Conservation (phyloP, 345 rosid species). For the Gossypium bickii region DNA sequence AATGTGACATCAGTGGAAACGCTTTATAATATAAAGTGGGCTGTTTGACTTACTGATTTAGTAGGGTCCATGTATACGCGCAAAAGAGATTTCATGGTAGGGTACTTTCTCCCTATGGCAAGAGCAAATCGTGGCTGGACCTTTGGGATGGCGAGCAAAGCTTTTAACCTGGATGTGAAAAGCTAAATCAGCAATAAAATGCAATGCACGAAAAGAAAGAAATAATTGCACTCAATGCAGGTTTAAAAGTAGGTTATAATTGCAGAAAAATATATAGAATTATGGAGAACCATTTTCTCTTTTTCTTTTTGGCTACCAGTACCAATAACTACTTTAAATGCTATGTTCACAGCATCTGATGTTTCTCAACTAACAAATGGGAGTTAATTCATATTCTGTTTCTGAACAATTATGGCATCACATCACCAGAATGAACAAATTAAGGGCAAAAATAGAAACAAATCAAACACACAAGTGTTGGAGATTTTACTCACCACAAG, state of each 20-base stretch:
- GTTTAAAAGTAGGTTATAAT: not conserved
- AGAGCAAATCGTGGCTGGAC: conserved; percentile 90
- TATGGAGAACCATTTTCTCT: not conserved
- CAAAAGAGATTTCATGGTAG: conserved; percentile 94
- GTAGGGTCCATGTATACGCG: conserved; percentile 71
- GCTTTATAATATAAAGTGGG: conserved; percentile 7
- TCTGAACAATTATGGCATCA: not conserved
- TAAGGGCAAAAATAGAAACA: not conserved
- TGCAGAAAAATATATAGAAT: not conserved
- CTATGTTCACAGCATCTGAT: not conserved
- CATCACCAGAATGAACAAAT: not conserved
- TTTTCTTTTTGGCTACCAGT: not conserved
- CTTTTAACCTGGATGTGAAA: conserved; percentile 63
- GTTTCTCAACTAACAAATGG: not conserved
- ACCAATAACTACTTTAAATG: not conserved
- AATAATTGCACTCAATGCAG: not conserved
- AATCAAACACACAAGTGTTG: not conserved
- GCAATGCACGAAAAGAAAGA: not conserved
- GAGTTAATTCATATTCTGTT: not conserved
- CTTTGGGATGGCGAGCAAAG: conserved; percentile 87
- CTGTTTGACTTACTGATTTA: conserved; percentile 55
- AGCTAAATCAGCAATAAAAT: conserved; percentile 6
- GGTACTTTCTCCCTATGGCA: conserved; percentile 84
- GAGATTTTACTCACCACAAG: conserved; percentile 47
- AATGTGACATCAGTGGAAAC: not conserved